Conservation (phyloP, 106 monocot species). For the Acanthochlamys bracteata region DNA sequence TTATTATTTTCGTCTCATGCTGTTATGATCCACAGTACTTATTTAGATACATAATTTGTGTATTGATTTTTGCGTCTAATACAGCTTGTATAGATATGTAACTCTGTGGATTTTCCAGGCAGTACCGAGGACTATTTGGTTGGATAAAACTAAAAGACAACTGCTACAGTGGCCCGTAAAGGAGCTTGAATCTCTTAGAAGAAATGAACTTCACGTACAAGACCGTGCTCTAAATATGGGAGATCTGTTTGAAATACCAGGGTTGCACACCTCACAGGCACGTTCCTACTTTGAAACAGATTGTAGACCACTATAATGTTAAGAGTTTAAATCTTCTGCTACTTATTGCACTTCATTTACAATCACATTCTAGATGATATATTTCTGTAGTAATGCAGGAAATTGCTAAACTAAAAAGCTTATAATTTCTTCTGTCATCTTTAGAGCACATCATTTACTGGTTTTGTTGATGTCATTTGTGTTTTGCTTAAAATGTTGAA, state of each 20-base stretch:
- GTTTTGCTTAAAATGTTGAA: constrained; percentile 1
- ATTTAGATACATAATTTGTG: background rate
- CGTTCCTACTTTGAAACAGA: too few species aligned
- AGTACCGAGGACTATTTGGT: constrained; percentile 60
- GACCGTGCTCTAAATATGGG: constrained; percentile 22
- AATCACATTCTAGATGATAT: too few species aligned
- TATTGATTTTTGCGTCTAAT: too few species aligned
- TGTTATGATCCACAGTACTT: background rate
- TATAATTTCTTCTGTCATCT: too few species aligned
- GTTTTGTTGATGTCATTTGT: too few species aligned
- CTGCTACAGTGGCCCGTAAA: constrained; percentile 73
- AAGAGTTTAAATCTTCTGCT: too few species aligned
- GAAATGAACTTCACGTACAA: constrained; percentile 17
- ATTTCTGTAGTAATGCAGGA: too few species aligned
- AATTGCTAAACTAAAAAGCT: too few species aligned
- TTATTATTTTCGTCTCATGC: background rate
- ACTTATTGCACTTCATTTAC: too few species aligned
- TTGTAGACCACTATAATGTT: too few species aligned
- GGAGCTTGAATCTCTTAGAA: constrained; percentile 64
- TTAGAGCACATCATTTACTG: too few species aligned
- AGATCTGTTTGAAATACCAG: constrained; percentile 25
- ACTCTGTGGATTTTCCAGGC: constrained; percentile 21
- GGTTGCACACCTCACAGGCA: constrained; percentile 38
- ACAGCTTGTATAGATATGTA: too few species aligned
- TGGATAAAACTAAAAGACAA: constrained; percentile 39